Base-by-base conservation (phyloP, 108 stramenopile genomes). In the Pelagomonas calceolata region DNA sequence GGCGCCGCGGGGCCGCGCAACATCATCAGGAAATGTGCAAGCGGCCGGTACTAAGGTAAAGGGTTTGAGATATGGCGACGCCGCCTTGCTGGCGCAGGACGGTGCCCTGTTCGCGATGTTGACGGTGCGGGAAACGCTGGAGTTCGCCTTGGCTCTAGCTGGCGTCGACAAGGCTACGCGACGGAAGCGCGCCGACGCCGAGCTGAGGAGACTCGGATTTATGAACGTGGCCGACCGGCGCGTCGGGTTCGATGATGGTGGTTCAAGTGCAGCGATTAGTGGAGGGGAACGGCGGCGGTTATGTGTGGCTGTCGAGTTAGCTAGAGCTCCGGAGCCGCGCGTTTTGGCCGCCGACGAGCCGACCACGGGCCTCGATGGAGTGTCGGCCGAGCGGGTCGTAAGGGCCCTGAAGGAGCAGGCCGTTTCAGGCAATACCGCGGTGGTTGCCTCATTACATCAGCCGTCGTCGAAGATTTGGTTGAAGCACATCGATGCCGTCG, bases 281-380 rank as follows among this genome's bases (percentile, higher is more conserved):
- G 92, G 92, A 29, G 92, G 92, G 0, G 92, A 93, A 74, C 82
- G 88, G 46, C 82, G 90, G 21, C 79, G 92, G 36, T 71, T 91
- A 0, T 87, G 83, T 26, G 84, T 91, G n/a, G 92, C 88, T 15
- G 36, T 85, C 21, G 90, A 93, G 77, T 70, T 93, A 32, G 36
- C 89, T 16, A 1, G 26, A 3, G 66, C 34, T 4, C 33, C 14
- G 33, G 63, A 65, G 51, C 60, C 63, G 51, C 9, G 9, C 21
- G 7, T 60, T 12, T 26, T 60, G 32, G 86, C 84, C 34, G 90
- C 89, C 67, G 93, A 94, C 67, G 87, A 90, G 34, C 77, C 67
- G 7, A 94, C 91, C 10, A 85, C 88, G 0, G 93, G 93, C 30
- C 78, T 94, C 32, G 90, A 86, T 65, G 44, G 78, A n/a, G 85